phyloP scores from a whole-genome alignment of 2,329 filamentous ascomycete genomes.

The Sodiomyces alkalinus region DNA sequence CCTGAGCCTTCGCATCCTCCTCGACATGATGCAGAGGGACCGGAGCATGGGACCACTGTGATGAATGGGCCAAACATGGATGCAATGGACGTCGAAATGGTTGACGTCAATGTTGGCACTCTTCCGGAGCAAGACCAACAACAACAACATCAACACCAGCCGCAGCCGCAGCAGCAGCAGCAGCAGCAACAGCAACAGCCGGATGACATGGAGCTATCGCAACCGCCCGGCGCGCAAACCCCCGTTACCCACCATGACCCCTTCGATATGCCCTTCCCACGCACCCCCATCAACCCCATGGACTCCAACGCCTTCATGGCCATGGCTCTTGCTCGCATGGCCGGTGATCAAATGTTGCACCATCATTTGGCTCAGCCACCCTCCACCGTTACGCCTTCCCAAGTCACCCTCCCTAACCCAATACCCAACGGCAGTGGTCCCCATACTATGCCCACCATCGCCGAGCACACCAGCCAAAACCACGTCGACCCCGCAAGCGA shows the following conservation, averaged over 20 bases:
- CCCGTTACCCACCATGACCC: slow-evolving; percentile 12
- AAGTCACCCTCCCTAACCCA: slow-evolving; percentile 26
- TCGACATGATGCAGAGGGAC: too few relatives aligned
- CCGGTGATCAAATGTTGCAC: slow-evolving; percentile 15
- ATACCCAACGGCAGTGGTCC: slow-evolving; percentile 13
- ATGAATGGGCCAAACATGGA: too few relatives aligned
- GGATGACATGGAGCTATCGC: slow-evolving; percentile 4
- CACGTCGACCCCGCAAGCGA: slow-evolving; percentile 21
- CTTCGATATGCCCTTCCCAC: slow-evolving; percentile 18
- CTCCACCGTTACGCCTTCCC: slow-evolving; percentile 28
- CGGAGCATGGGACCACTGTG: too few relatives aligned
- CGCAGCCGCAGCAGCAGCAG: slow-evolving; percentile 7
- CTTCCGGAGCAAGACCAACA: too few relatives aligned
- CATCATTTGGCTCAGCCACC: slow-evolving; percentile 20
- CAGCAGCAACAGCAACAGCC: slow-evolving; percentile 8
- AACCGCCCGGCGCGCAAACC: slow-evolving; percentile 6
- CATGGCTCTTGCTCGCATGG: slow-evolving; percentile 27
- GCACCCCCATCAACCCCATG: slow-evolving; percentile 15
- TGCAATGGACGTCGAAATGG: too few relatives aligned
- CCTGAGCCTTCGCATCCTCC: too few relatives aligned
- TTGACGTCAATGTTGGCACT: too few relatives aligned
- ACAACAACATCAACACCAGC: neutral
- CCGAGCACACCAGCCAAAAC: slow-evolving; percentile 15
- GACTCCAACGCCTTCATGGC: slow-evolving; percentile 25
- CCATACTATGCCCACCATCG: slow-evolving; percentile 15